A percentile compares a stretch with the other conserved stretches of the same genome.
phyloP scores from a whole-genome alignment of 495 filamentous ascomycete species.

The Xylaria curta region DNA sequence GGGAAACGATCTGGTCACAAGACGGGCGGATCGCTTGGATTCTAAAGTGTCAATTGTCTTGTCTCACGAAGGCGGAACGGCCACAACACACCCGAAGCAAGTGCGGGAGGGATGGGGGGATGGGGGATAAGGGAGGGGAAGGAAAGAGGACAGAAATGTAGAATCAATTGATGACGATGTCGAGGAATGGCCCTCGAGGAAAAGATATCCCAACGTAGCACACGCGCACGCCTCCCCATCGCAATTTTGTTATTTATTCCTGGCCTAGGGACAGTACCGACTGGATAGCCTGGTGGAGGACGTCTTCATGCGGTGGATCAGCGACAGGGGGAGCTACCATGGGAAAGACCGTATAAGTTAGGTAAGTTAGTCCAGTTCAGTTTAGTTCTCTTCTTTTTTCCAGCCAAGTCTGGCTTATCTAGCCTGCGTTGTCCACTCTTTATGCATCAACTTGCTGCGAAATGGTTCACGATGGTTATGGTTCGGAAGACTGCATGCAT shows the following conservation, averaged over 20 bases:
- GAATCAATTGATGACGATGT: conserved; percentile 36
- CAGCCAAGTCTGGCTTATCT: not conserved
- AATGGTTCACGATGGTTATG: conserved; percentile 14
- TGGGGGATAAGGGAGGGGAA: conserved; percentile 26
- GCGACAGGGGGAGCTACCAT: conserved; percentile 4
- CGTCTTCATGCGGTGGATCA: conserved; percentile 18
- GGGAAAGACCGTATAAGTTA: not conserved
- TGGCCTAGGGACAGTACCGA: not conserved
- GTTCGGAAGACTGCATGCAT: conserved; percentile 8
- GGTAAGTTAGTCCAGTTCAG: conserved; percentile 1
- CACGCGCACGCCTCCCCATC: conserved; percentile 11
- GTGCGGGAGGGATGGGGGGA: conserved; percentile 23
- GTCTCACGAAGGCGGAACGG: conserved; percentile 21
- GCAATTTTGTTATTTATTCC: conserved; percentile 13
- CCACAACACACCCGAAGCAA: conserved; percentile 6
- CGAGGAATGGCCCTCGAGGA: conserved; percentile 25
- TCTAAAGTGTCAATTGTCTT: conserved; percentile 18
- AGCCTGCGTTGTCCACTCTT: not conserved
- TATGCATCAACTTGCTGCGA: not conserved
- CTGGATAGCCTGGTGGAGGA: not conserved
- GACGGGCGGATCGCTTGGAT: conserved; percentile 5
- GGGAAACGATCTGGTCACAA: conserved; percentile 15
- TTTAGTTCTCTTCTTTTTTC: conserved; percentile 2
- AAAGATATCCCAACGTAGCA: not conserved
- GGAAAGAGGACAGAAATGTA: conserved; percentile 24